A percentile compares a stretch with the other conserved stretches of the same genome.
Evolutionary conservation across 495 filamentous ascomycete species (phyloP).

Genomic region (Corynascus novoguineensis): DNA sequence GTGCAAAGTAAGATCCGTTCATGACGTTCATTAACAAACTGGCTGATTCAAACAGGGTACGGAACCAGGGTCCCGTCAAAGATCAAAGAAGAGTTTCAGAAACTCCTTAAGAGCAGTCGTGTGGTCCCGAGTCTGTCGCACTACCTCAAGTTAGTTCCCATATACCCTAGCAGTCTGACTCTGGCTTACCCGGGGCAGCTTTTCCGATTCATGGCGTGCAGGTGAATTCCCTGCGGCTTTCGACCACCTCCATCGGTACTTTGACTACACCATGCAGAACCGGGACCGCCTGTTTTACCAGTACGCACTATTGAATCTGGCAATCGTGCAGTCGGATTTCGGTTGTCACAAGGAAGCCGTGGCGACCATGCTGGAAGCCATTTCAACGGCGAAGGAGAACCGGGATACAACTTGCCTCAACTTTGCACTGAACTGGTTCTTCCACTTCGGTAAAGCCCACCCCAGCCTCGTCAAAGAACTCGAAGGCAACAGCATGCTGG

Average conservation of each 20-base stretch:
- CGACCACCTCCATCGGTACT: conserved; percentile 89
- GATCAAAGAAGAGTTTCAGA: conserved; percentile 57
- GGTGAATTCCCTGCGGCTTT: conserved; percentile 88
- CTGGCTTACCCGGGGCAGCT: conserved; percentile 42
- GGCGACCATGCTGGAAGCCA: conserved; percentile 85
- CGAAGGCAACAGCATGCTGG: conserved; percentile 65
- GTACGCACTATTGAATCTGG: conserved; percentile 91
- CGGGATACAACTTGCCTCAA: conserved; percentile 89
- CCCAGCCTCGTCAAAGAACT: conserved; percentile 67
- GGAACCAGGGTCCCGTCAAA: conserved; percentile 67
- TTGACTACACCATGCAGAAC: conserved; percentile 93
- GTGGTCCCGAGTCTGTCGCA: conserved; percentile 67
- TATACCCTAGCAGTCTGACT: conserved; percentile 15
- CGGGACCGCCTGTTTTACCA: conserved; percentile 82
- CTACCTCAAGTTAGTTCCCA: conserved; percentile 59
- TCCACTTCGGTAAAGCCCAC: conserved; percentile 84
- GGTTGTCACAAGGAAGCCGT: conserved; percentile 88
- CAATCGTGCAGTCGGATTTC: conserved; percentile 92
- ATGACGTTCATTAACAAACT: too few relatives aligned
- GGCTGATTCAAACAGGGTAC: conserved; percentile 22
- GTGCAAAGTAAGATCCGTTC: conserved; percentile 62
- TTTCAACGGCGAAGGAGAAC: conserved; percentile 85
- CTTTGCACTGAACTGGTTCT: conserved; percentile 95
- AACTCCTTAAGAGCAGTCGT: conserved; percentile 59
- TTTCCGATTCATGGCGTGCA: conserved; percentile 83